Base-by-base conservation (phyloP, 805 yeast species). In the Maudiozyma turicensis region DNA sequence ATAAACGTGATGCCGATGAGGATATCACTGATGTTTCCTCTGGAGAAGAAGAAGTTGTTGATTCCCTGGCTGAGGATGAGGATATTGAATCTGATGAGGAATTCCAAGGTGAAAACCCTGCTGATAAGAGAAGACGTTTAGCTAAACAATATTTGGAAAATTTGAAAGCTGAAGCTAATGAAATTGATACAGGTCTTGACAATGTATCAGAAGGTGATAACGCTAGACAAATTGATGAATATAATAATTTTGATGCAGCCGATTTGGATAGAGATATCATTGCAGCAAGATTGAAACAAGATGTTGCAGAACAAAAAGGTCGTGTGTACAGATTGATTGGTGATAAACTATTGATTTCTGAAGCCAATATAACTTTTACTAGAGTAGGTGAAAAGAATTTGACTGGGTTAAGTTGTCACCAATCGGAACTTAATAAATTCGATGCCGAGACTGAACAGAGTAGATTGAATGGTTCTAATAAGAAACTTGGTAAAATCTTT, bases 91-190 rank as follows among this genome's bases (percentile, higher is more conserved):
- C 84, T 11, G 91, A 84, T 33, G 93, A 82, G 55, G 95, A 84
- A 56, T 79, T 81, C 54, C 79, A 72, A 13, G 75, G 73, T 14
- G 98, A 91, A 66, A 78, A 80, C 44, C 95, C 90, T 8, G 95
- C 96, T 0, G 99, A 93, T 61, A 89, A 87, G 67, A 80, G 99
- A 67, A 79, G 99, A 68, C 74, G 98, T 61, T 74, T 93, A 51
- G 98, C 98, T 14, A 89, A 89, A 66, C 93, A 90, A 66, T 93
- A 93, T 66, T 71, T 93, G 53, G 89, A 84, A 43, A 85, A 84
- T 60, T 69, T 93, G 59, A 80, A 85, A 63, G 68, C 72, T 3
- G 87, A 84, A 52, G 75, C 74, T 15, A 75, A 70, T 29, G 69
- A 64, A 2, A 67, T 67, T 41, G 73, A 67, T 13, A 50, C 57